Conservation (phyloP, 106 monocot genomes). For the Apostasia ramifera region DNA sequence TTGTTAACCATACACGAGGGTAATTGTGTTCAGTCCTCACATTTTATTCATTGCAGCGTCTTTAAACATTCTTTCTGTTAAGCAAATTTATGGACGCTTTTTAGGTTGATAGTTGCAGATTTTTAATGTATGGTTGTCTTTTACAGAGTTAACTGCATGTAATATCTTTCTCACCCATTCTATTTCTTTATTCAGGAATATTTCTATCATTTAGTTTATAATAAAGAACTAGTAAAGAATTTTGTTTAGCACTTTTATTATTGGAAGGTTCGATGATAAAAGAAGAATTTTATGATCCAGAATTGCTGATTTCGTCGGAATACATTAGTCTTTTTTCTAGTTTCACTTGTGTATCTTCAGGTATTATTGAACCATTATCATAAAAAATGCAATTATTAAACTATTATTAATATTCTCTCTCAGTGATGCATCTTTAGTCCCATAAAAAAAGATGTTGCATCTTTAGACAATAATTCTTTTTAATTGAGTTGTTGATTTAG, state of each 20-base stretch:
- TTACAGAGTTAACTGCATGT: neutral
- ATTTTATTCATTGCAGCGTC: no score
- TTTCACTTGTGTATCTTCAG: neutral
- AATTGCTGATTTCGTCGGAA: neutral
- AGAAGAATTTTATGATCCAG: neutral
- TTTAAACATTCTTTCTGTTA: no score
- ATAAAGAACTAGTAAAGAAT: neutral
- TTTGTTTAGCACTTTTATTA: neutral
- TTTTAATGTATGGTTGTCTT: no score
- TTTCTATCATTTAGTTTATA: neutral
- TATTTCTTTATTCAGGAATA: neutral
- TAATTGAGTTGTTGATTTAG: no score
- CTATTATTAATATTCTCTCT: no score
- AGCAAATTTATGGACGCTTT: neutral
- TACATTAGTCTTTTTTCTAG: neutral
- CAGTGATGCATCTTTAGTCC: no score
- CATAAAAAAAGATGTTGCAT: no score
- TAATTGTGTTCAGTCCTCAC: no score
- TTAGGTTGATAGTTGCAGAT: neutral
- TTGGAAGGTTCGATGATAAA: neutral
- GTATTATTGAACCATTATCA: no score
- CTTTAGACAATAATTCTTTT: no score
- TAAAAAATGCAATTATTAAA: no score
- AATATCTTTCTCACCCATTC: neutral
- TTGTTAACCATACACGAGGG: no score